phyloP scores from a whole-genome alignment of 257 asterid species.

The Solanum lycopersicoides region DNA sequence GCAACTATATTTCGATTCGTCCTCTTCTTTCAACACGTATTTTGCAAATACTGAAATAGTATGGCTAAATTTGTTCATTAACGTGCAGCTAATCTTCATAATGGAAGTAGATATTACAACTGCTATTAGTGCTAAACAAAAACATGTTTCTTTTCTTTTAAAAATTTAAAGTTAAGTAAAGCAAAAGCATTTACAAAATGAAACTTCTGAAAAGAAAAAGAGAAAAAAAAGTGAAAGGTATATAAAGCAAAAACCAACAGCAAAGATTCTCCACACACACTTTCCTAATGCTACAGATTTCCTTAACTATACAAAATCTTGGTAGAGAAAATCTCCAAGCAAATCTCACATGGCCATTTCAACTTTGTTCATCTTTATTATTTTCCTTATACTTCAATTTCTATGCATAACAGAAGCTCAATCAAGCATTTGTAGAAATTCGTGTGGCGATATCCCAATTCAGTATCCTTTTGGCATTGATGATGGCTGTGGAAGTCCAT shows the following conservation, averaged over 20 bases:
- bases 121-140: neutral
- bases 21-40: neutral
- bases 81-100: neutral
- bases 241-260: slow-evolving; percentile 5
- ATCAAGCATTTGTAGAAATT: slow-evolving; percentile 42
- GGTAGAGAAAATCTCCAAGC: neutral
- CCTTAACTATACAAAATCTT: slow-evolving; percentile 11
- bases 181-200: slow-evolving; percentile 2
- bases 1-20: neutral
- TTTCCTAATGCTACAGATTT: neutral
- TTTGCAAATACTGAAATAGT: neutral
- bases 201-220: slow-evolving; percentile 22
- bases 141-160: neutral
- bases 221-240: slow-evolving; percentile 35
- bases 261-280: slow-evolving; percentile 13
- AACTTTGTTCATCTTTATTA: neutral
- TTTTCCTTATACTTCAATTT: slow-evolving; percentile 1
- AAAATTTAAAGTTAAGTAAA: neutral
- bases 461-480: slow-evolving; percentile 83
- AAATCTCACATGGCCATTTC: neutral
- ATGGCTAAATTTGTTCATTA: neutral
- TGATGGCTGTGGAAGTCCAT: slow-evolving; percentile 91
- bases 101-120: neutral
- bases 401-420: slow-evolving; percentile 23
- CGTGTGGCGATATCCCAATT: slow-evolving; percentile 69